Base-by-base conservation (phyloP, 2,329 filamentous ascomycete species). In the Pseudogymnoascus pannorum region DNA sequence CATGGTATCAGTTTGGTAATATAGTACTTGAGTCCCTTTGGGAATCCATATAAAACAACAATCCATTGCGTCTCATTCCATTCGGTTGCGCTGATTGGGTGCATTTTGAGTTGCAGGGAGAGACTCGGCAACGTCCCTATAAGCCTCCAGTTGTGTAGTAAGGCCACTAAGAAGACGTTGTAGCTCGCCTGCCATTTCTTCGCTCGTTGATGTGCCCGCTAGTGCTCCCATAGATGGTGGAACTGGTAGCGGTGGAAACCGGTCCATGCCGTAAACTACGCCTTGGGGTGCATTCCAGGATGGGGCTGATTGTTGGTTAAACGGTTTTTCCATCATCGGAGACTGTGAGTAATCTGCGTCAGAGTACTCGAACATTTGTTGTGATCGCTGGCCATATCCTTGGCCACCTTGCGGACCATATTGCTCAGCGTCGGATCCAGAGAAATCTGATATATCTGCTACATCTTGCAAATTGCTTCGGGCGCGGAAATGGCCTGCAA, bases 401-500 rank as follows among this genome's bases (percentile, higher is more conserved):
- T 54, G 48, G 16, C 48, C 48, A 12, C 12, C 26, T 54, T n/a
- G 16, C 33, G 57, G 29, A 9, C 42, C 58, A 60, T 59, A 40
- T 16, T 59, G 54, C 44, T 70, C 68, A 5, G 61, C 63, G 31
- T 72, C 70, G 2, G 69, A 68, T 11, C 66, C 65, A 1, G 69
- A 71, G 51, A 70, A 71, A 42, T 71, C 70, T 3, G 68, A 71
- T 35, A 71, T 63, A 16, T 71, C 68, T n/a, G 62, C 64, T 3
- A 69, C 31, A 26, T 70, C 66, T 8, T 66, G 64, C 16, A 66
- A 36, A 31, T 62, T 48, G 36, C 64, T 66, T 35, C 66, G 63
- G 58, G 58, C 64, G 29, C 62, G 61, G 9, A 66, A 42, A 59
- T 61, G 60, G 5, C 68, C 62, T 2, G 79, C 75, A 63, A 78